Evolutionary conservation across 495 filamentous ascomycete species (phyloP).

Genomic region (Talaromyces nanjingensis): DNA sequence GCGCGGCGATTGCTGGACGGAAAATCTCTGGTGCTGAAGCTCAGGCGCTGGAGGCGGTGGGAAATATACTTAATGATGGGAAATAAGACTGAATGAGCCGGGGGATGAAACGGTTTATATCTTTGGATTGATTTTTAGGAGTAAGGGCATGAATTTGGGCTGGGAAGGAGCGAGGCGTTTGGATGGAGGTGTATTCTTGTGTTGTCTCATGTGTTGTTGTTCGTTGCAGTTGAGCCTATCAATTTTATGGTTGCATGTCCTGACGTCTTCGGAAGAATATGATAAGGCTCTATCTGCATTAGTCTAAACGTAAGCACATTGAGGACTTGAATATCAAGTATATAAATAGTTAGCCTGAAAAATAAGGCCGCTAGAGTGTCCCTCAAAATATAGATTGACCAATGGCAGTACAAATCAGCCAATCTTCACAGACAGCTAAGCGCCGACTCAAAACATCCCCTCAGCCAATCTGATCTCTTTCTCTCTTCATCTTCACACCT

Average conservation of each 20-base stretch:
- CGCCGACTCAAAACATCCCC: neutral
- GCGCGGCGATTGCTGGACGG: slow-evolving; percentile 33
- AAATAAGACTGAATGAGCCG: neutral
- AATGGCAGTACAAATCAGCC: neutral
- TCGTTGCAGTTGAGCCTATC: neutral
- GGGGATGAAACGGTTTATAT: neutral
- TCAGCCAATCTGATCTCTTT: neutral
- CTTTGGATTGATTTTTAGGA: neutral
- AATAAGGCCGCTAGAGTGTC: neutral
- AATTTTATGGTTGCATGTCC: neutral
- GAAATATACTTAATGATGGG: slow-evolving; percentile 26
- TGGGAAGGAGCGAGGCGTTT: neutral
- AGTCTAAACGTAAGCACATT: neutral
- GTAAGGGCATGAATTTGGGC: neutral
- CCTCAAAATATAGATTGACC: neutral
- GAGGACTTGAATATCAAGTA: neutral
- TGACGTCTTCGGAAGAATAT: neutral
- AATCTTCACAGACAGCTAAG: neutral
- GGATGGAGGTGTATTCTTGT: neutral
- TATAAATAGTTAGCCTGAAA: neutral
- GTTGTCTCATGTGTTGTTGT: neutral
- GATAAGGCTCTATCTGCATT: neutral
- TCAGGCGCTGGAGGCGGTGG: slow-evolving; percentile 39
- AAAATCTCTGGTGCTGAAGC: slow-evolving; percentile 37
- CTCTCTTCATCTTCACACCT: neutral